Evolutionary conservation across 1,284 basidiomycete genomes (phyloP).

Genomic region (Cutaneotrichosporon cyanovorans): DNA sequence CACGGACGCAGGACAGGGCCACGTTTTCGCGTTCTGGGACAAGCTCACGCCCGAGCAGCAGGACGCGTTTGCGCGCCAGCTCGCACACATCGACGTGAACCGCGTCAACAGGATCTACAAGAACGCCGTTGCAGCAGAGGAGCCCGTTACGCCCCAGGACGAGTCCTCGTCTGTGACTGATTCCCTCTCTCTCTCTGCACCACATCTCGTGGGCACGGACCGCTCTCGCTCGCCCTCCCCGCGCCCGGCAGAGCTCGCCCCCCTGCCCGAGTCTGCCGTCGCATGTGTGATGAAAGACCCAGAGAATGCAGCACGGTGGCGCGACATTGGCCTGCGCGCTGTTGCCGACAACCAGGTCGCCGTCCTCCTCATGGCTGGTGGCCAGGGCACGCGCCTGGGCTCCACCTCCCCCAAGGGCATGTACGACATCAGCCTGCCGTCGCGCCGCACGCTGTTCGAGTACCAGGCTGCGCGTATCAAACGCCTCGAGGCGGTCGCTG

Average conservation of each 20-base stretch:
- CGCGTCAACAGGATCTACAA: constrained; percentile 84
- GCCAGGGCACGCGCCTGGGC: constrained; percentile 92
- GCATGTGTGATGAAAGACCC: constrained; percentile 56
- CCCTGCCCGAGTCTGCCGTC: constrained; percentile 67
- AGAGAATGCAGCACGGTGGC: constrained; percentile 63
- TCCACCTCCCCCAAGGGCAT: constrained; percentile 92
- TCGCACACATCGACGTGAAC: constrained; percentile 73
- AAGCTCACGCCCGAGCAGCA: constrained; percentile 62
- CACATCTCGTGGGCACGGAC: constrained; percentile 16
- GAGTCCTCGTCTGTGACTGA: constrained; percentile 48
- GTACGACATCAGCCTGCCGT: constrained; percentile 92
- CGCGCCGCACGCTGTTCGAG: constrained; percentile 89
- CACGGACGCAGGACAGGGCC: constrained; percentile 72
- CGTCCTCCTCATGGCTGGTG: constrained; percentile 93
- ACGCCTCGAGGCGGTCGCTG: constrained; percentile 69
- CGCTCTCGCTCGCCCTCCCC: constrained; percentile 30
- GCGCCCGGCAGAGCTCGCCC: constrained; percentile 40
- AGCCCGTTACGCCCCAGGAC: constrained; percentile 33
- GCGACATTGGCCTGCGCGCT: constrained; percentile 66
- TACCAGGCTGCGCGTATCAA: constrained; percentile 92
- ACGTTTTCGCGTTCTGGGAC: constrained; percentile 83
- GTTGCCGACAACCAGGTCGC: constrained; percentile 76
- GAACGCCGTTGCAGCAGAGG: constrained; percentile 67
- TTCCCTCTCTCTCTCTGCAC: constrained; percentile 3
- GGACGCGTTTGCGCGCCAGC: constrained; percentile 60